Conservation (phyloP, 1,139 yeast genomes). For the Candida neerlandica region DNA sequence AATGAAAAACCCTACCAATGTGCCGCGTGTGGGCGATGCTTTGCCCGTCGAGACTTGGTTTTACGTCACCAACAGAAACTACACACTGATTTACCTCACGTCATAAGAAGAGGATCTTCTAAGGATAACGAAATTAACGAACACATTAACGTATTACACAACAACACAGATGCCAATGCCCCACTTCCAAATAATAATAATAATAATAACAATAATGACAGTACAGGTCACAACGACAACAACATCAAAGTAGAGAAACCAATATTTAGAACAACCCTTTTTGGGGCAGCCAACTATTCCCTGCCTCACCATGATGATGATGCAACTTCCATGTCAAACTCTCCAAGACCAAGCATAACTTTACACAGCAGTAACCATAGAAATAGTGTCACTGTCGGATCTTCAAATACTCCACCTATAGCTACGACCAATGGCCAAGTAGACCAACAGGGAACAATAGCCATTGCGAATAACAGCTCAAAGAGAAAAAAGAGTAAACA, state of each 20-base stretch:
- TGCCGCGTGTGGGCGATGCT: slow-evolving; percentile 53
- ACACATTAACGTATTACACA: slow-evolving; percentile 45
- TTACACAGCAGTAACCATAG: slow-evolving; percentile 16
- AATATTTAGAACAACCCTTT: slow-evolving; percentile 26
- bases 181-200: slow-evolving; percentile 34
- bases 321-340: slow-evolving; percentile 9
- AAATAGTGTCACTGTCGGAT: slow-evolving; percentile 16
- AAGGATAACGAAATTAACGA: slow-evolving; percentile 30
- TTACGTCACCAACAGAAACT: slow-evolving; percentile 51
- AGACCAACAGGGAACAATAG: not conserved
- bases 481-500: not conserved
- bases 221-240: not conserved
- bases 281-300: slow-evolving; percentile 12
- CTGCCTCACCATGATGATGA: slow-evolving; percentile 13
- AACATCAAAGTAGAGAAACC: slow-evolving; percentile 14
- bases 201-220: slow-evolving; percentile 6
- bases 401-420: slow-evolving; percentile 1
- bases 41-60: slow-evolving; percentile 51
- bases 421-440: slow-evolving; percentile 7
- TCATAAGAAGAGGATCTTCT: slow-evolving; percentile 24
- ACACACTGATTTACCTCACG: slow-evolving; percentile 29
- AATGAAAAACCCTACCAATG: slow-evolving; percentile 89
- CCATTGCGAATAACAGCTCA: not conserved
- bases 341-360: slow-evolving; percentile 17
- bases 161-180: slow-evolving; percentile 48